These are phyloP conservation scores for Candida lessepsii DNA, from an alignment of 805 yeast species.

Conservation along the genomic window DNA sequence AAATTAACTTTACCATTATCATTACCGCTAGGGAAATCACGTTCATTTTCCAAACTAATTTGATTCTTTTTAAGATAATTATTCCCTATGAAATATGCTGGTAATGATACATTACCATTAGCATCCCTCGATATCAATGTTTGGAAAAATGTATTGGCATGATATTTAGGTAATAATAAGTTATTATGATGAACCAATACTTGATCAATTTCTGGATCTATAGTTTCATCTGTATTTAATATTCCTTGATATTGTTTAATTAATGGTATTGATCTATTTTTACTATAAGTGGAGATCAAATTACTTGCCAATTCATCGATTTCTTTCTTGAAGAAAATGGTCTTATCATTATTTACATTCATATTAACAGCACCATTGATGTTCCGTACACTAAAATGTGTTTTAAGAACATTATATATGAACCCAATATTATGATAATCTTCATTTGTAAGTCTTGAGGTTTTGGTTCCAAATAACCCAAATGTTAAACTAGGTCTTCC, in stretches of 20 bases:
- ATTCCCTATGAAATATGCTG: constrained; percentile 33
- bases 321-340: constrained; percentile 27
- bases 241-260: constrained; percentile 20
- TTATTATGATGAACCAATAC: constrained; percentile 36
- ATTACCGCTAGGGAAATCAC: constrained; percentile 28
- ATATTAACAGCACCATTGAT: constrained; percentile 26
- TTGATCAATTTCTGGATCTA: constrained; percentile 20
- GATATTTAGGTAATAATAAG: constrained; percentile 32
- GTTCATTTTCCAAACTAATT: constrained; percentile 6
- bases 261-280: constrained; percentile 17
- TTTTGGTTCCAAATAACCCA: constrained; percentile 16
- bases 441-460: constrained; percentile 16
- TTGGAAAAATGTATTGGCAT: constrained; percentile 36
- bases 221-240: constrained; percentile 7
- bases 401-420: constrained; percentile 29
- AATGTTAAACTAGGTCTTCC: constrained; percentile 25
- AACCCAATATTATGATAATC: constrained; percentile 34
- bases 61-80: constrained; percentile 23
- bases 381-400: constrained; percentile 33
- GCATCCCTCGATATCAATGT: constrained; percentile 36
- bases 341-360: constrained; percentile 9
- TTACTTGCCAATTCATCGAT: constrained; percentile 25
- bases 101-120: constrained; percentile 32
- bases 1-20: constrained; percentile 29
- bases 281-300: constrained; percentile 24